Base-by-base conservation (phyloP, 1,284 basidiomycete genomes). In the Apiotrichum montevideense region DNA sequence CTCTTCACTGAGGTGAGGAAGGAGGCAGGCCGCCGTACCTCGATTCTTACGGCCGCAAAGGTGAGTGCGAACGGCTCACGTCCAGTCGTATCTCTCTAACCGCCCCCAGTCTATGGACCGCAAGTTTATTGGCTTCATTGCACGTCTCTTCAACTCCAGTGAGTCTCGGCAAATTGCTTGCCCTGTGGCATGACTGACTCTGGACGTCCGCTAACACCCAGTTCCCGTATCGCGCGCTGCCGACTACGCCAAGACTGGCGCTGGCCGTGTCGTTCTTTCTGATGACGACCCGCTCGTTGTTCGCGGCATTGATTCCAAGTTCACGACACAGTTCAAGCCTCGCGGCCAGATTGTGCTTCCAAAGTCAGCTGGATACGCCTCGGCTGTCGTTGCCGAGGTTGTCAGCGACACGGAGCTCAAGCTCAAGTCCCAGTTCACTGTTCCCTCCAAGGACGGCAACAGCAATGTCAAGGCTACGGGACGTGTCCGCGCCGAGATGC, bases 221-320 rank as follows among this genome's bases (percentile, higher is more conserved):
- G 94, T 97, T 62, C 91, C 95, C 55, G 95, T 99, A 52, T 84
- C 85, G 44, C 87, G 96, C 60, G 95, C 96, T 47, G 88, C 88
- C 33, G 96, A 99, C 73, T 83, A 85, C 56, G 90, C 91, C 35
- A 89, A 84, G 71, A 74, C 84, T 35, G 95, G 92, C 21, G 80
- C 80, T 9, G 96, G 96, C 35, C 79, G 80, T 35, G 80, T 98
- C 56, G 81, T 80, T 56, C 78, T 95, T 51, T 88, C 88, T 29
- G 79, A 82, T 7, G 81, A 84, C n/a, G 86, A 92, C 69, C 84
- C 90, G 4, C 86, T 86, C 64, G 78, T 89, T 40, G 79, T 99
- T 41, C 77, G 87, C 42, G 96, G 96, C 32, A 78, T 86, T 57
- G 61, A 81, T 52, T 96, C 96, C 4, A 79, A 80, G 49, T 99